Evolutionary conservation across 1,139 yeast genomes (phyloP), one percentile per base, ranked within the genome.

Genomic region (Suhomyces guaymorum): DNA sequence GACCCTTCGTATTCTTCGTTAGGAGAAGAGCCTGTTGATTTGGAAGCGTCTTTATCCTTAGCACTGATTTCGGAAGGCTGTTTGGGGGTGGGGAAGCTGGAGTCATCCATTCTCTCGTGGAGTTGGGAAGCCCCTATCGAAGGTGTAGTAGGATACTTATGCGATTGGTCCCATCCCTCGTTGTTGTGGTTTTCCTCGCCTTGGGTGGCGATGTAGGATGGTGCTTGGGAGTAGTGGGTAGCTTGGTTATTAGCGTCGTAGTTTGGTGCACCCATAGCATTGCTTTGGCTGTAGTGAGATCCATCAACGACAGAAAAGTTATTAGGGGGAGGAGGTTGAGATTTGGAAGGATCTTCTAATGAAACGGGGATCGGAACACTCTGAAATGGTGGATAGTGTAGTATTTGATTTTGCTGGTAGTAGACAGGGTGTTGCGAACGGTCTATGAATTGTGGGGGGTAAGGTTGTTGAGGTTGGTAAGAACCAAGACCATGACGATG

Each of bases 391-490:
- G 29, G 38, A 34, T 30, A 35, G 19, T 22, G 25, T 5, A 13
- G 34, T 5, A 10, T 23, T 15, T 31, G 39, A 12, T 23, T 26
- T 17, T 28, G 30, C 11, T 16, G 30, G 7, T 28, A 33, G 26
- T 27, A 33, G 4, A 21, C 26, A 3, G 37, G 30, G 12, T 11
- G 30, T 20, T 27, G 36, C 7, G 28, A 21, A n/a, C 19, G 32
- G 15, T 33, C 37, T 5, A 24, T 5, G 26, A 18, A 28, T 21
- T 33, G 37, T 2, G 32, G 36, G 1, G 36, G 36, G n/a, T 28
- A 32, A 6, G 32, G 36, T 22, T 32, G 37, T 15, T 29, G 40
- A 4, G 28, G 18, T 8, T 33, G 37, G 19, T 23, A 27, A 5
- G 25, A 12, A 15, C 15, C 14, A 13, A 24, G 20, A 12, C 12